phyloP scores from a whole-genome alignment of 495 filamentous ascomycete genomes.

The Hyphodiscus hymeniophilus region DNA sequence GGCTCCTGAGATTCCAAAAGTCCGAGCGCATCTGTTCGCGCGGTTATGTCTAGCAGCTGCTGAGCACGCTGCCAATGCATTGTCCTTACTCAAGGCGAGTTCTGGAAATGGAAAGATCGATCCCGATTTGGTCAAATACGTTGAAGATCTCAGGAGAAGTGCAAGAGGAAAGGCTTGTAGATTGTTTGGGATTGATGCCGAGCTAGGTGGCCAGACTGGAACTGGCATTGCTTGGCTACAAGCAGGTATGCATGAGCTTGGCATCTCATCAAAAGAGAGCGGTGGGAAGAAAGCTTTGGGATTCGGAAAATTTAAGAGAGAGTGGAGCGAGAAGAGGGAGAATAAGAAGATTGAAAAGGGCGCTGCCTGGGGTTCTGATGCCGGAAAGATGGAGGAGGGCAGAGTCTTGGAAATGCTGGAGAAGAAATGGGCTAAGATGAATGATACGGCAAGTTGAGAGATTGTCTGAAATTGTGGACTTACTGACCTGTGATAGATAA shows the following conservation, averaged over 20 bases:
- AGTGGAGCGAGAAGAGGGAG: slow-evolving; percentile 59
- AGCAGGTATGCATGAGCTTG: slow-evolving; percentile 63
- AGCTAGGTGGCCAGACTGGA: slow-evolving; percentile 69
- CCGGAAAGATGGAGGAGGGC: slow-evolving; percentile 75
- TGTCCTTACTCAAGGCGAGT: slow-evolving; percentile 37
- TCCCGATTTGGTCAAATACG: slow-evolving; percentile 59
- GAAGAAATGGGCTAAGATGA: slow-evolving; percentile 83
- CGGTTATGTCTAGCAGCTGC: slow-evolving; percentile 73
- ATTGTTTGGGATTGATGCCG: slow-evolving; percentile 85
- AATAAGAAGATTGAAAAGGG: slow-evolving; percentile 62
- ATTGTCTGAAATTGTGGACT: background rate
- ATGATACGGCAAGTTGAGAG: slow-evolving; percentile 68
- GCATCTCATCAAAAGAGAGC: slow-evolving; percentile 30
- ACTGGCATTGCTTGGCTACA: slow-evolving; percentile 77
- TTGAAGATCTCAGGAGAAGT: slow-evolving; percentile 62
- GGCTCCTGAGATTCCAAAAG: slow-evolving; percentile 75
- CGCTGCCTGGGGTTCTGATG: slow-evolving; percentile 70
- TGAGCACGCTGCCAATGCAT: slow-evolving; percentile 57
- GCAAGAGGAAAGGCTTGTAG: slow-evolving; percentile 76
- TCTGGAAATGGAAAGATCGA: slow-evolving; percentile 38
- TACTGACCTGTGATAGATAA: slow-evolving; percentile 46
- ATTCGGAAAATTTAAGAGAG: slow-evolving; percentile 63
- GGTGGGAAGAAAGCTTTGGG: slow-evolving; percentile 40
- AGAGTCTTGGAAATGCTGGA: slow-evolving; percentile 80
- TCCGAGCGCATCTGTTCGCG: slow-evolving; percentile 79